Conservation (phyloP, 768 basidiomycete genomes). For the Lentinus brumalis region DNA sequence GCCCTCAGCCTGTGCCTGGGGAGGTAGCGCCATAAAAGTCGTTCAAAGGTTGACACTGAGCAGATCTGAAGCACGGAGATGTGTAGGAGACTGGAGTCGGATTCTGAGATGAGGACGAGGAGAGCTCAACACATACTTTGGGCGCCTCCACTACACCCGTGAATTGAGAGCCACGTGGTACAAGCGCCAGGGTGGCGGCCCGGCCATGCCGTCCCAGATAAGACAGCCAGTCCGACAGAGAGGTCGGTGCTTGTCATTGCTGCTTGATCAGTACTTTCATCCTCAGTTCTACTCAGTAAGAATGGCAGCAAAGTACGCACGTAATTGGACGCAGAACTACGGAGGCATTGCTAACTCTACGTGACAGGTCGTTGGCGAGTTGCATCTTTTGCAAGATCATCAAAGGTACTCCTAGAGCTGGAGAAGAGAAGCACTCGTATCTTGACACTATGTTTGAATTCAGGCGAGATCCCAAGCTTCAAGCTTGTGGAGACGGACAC, state of each 20-base stretch:
- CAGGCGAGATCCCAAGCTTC: constrained; percentile 88
- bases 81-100: not conserved
- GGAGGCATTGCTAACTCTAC: not conserved
- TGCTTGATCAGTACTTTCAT: not conserved
- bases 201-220: too few relatives aligned
- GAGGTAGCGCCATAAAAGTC: not conserved
- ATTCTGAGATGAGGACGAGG: not conserved
- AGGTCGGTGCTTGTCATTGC: too few relatives aligned
- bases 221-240: too few relatives aligned
- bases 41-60: not conserved
- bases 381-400: constrained; percentile 97
- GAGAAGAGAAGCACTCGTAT: too few relatives aligned
- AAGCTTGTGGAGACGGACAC: constrained; percentile 79
- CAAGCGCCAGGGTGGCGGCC: too few relatives aligned
- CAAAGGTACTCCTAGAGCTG: constrained; percentile 53
- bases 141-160: not conserved
- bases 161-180: not conserved
- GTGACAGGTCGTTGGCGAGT: constrained; percentile 41
- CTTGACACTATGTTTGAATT: not conserved
- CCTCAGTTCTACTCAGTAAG: not conserved
- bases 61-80: not conserved
- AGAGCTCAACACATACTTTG: not conserved
- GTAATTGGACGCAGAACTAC: too few relatives aligned
- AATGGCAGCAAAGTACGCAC: constrained; percentile 5
- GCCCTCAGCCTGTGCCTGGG: constrained; percentile 57